phyloP scores from a whole-genome alignment of 179 eudicot genomes.

The Gypsophila paniculata region DNA sequence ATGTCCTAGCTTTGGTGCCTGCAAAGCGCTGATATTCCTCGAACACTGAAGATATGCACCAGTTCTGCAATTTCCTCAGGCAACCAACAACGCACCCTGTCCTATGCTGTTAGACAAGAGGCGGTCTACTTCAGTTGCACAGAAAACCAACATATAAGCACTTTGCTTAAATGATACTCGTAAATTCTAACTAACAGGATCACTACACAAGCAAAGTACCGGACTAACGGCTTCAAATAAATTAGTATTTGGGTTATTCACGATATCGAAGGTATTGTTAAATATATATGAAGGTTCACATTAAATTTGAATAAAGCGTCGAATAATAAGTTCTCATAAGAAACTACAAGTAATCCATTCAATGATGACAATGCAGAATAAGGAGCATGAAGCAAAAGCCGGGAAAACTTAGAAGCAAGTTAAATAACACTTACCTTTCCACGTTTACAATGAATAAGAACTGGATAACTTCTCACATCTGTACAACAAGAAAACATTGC shows the following conservation, averaged over 20 bases:
- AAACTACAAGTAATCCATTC: not conserved
- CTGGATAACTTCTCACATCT: conserved; percentile 74
- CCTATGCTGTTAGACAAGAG: conserved; percentile 55
- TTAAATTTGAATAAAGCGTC: too few species aligned
- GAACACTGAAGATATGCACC: conserved; percentile 68
- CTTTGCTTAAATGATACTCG: not conserved
- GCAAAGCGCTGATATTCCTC: conserved; percentile 84
- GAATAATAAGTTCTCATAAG: not conserved
- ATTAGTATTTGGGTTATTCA: too few species aligned
- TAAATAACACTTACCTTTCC: conserved; percentile 54
- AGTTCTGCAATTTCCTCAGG: conserved; percentile 72
- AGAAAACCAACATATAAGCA: not conserved
- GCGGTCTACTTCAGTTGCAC: not conserved
- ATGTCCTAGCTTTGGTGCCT: conserved; percentile 59
- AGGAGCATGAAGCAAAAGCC: not conserved
- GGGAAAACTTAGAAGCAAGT: not conserved
- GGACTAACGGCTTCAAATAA: too few species aligned
- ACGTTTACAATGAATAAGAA: conserved; percentile 79
- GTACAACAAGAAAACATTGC: conserved; percentile 22
- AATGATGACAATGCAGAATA: not conserved
- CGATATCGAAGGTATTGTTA: too few species aligned
- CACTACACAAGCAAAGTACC: too few species aligned
- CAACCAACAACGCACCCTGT: conserved; percentile 91
- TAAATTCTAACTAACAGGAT: too few species aligned
- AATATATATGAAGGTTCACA: too few species aligned